These are phyloP conservation scores for Crithidia sp. DNA, from an alignment of 208 protist genomes.

Conservation along the genomic window DNA sequence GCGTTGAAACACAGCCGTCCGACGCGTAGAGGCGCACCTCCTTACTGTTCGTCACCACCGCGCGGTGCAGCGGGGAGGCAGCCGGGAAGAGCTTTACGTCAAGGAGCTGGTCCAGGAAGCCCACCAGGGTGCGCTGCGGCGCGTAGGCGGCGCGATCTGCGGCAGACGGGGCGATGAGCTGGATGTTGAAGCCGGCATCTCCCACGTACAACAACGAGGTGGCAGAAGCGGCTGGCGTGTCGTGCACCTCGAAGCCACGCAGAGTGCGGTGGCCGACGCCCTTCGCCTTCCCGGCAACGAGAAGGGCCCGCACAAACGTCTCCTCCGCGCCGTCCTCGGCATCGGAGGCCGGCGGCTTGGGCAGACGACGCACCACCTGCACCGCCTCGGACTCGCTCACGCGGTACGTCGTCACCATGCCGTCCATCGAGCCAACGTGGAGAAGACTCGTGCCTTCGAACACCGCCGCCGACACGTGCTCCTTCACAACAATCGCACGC, in stretches of 20 bases:
- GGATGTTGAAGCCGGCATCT: conserved; percentile 83
- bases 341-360: conserved; percentile 44
- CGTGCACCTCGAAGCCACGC: conserved; percentile 31
- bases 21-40: conserved; percentile 78
- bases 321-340: conserved; percentile 65
- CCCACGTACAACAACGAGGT: conserved; percentile 54
- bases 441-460: conserved; percentile 65
- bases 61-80: conserved; percentile 38
- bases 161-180: conserved; percentile 19
- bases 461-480: conserved; percentile 63
- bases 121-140: conserved; percentile 55
- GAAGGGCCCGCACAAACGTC: conserved; percentile 60
- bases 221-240: conserved; percentile 4
- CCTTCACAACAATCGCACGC: conserved; percentile 80
- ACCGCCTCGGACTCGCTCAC: conserved; percentile 55
- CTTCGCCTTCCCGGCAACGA: conserved; percentile 56
- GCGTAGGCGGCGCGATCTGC: conserved; percentile 30
- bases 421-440: conserved; percentile 77
- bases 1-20: conserved; percentile 62
- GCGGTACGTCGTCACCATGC: conserved; percentile 71
- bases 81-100: conserved; percentile 76
- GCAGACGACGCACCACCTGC: conserved; percentile 48
- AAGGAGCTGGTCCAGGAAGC: conserved; percentile 89
- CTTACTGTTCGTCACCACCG: conserved; percentile 88
- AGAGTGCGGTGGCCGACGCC: conserved; percentile 37